phyloP scores from a whole-genome alignment of 352 stramenopile genomes.

The Globisporangium heterothallicum region DNA sequence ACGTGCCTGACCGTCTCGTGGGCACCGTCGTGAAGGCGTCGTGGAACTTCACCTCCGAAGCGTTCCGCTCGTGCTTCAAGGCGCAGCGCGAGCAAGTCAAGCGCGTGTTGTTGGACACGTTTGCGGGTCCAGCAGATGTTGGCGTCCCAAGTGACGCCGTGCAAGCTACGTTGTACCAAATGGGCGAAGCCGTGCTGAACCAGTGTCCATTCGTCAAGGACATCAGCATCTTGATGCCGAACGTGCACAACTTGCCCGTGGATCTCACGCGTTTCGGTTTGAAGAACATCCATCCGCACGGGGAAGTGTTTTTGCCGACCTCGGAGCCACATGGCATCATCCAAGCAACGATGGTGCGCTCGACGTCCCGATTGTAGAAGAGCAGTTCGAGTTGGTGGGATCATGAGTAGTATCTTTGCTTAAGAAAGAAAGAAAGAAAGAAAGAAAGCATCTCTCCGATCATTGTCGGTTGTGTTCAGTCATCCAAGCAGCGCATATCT shows the following conservation, averaged over 20 bases:
- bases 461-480: too few relatives aligned
- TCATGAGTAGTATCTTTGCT: neutral
- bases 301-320: conserved; percentile 84
- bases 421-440: neutral
- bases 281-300: conserved; percentile 84
- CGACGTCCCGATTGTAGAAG: conserved; percentile 44
- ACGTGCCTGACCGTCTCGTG: conserved; percentile 73
- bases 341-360: conserved; percentile 68
- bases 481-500: too few relatives aligned
- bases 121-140: conserved; percentile 70
- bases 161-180: conserved; percentile 83
- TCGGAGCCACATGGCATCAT: conserved; percentile 88
- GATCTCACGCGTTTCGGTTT: conserved; percentile 79
- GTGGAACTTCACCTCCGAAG: conserved; percentile 64
- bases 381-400: too few relatives aligned
- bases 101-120: conserved; percentile 65
- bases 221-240: conserved; percentile 79
- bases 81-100: conserved; percentile 51
- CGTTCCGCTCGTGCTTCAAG: conserved; percentile 31
- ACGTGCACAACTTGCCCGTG: conserved; percentile 88
- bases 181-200: conserved; percentile 77
- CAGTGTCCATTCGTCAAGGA: conserved; percentile 59
- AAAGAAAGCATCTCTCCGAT: too few relatives aligned
- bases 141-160: conserved; percentile 73
- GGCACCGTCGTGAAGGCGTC: conserved; percentile 66